These are phyloP conservation scores for Morella rubra DNA, from an alignment of 306 rosid species.

Conservation along the genomic window DNA sequence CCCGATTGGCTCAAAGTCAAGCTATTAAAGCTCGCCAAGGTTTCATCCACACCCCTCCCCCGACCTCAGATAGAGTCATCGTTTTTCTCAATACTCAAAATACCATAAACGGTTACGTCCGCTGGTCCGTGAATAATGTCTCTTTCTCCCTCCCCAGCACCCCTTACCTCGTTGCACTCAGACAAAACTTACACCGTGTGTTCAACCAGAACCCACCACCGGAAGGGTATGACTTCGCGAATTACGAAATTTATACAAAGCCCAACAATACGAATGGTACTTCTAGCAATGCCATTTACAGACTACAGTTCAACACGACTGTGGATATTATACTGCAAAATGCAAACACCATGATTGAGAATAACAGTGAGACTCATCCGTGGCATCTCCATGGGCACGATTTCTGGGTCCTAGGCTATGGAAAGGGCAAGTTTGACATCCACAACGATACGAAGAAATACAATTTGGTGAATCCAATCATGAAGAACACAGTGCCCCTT, in stretches of 20 bases:
- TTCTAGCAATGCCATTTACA: slow-evolving; percentile 42
- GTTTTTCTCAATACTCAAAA: slow-evolving; percentile 84
- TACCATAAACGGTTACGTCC: slow-evolving; percentile 19
- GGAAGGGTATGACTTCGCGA: slow-evolving; percentile 46
- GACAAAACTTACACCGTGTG: slow-evolving; percentile 39
- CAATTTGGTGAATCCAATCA: slow-evolving; percentile 74
- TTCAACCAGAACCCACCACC: slow-evolving; percentile 65
- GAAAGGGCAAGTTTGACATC: slow-evolving; percentile 45
- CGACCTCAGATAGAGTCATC: slow-evolving; percentile 63
- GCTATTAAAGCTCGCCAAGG: slow-evolving; percentile 56
- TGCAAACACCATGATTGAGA: slow-evolving; percentile 40
- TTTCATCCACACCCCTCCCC: slow-evolving; percentile 53
- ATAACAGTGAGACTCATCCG: slow-evolving; percentile 54
- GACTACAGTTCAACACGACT: slow-evolving; percentile 43
- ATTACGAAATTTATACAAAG: slow-evolving; percentile 44
- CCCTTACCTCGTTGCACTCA: slow-evolving; percentile 72
- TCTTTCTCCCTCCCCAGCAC: slow-evolving; percentile 67
- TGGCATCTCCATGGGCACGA: slow-evolving; percentile 68
- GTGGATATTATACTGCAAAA: slow-evolving; percentile 56
- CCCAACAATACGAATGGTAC: slow-evolving; percentile 48
- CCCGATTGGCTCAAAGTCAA: slow-evolving; percentile 58
- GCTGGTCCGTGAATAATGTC: slow-evolving; percentile 76
- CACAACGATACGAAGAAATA: slow-evolving; percentile 48
- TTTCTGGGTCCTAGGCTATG: slow-evolving; percentile 57
- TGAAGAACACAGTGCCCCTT: slow-evolving; percentile 80